These are phyloP conservation scores for Achaetomium macrosporum DNA, from an alignment of 2,329 filamentous ascomycete species.

Conservation along the genomic window DNA sequence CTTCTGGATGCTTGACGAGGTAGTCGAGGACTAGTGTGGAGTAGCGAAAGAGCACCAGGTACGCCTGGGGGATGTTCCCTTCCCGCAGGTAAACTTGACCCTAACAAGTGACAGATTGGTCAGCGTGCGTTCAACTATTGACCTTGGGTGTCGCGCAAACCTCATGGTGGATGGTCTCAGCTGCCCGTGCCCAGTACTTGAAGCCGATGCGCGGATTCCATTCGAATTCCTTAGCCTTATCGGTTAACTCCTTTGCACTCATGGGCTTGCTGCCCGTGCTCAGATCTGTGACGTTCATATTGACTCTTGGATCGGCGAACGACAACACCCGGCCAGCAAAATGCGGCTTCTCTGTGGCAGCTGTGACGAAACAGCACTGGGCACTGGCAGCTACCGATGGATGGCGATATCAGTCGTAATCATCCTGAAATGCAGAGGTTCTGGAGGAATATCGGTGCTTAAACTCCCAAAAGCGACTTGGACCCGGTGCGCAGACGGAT, in stretches of 20 bases:
- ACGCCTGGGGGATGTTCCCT: constrained; percentile 80
- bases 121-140: constrained; percentile 8
- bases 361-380: background rate
- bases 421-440: background rate
- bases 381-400: background rate
- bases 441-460: background rate
- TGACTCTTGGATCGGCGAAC: background rate
- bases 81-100: constrained; percentile 80
- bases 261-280: constrained; percentile 45
- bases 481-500: background rate
- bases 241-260: constrained; percentile 70
- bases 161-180: constrained; percentile 73
- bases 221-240: constrained; percentile 70
- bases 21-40: constrained; percentile 75
- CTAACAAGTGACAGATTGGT: constrained; percentile 40
- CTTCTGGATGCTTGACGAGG: constrained; percentile 70
- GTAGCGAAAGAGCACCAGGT: constrained; percentile 85
- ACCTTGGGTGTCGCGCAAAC: constrained; percentile 41
- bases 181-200: constrained; percentile 75
- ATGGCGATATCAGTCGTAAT: background rate
- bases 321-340: background rate
- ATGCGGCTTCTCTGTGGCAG: background rate
- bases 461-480: background rate
- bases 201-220: constrained; percentile 74
- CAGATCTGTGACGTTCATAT: constrained; percentile 8